Evolutionary conservation across 2,329 filamentous ascomycete genomes (phyloP).

Genomic region (Chaetomiaceae sp.): DNA sequence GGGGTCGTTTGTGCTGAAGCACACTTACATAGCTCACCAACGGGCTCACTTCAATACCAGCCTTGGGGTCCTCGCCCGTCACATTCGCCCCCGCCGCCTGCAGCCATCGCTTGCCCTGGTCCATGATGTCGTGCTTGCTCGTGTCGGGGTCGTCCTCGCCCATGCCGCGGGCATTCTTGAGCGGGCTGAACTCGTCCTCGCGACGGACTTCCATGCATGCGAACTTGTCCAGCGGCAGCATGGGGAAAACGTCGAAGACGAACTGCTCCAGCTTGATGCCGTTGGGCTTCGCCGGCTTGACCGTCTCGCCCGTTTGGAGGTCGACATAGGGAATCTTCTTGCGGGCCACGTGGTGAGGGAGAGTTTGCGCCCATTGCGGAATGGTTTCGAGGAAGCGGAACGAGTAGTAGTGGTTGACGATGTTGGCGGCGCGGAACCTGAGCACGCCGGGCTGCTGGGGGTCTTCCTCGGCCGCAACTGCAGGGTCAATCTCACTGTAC

Average conservation of each 20-base stretch:
- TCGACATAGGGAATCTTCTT: constrained; percentile 96
- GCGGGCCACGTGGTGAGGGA: constrained; percentile 91
- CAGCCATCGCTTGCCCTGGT: constrained; percentile 82
- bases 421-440: constrained; percentile 96
- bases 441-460: constrained; percentile 72
- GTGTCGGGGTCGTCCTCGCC: constrained; percentile 93
- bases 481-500: constrained; percentile 92
- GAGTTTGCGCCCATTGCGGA: constrained; percentile 73
- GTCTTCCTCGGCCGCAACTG: constrained; percentile 85
- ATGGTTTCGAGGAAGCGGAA: constrained; percentile 88
- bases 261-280: constrained; percentile 99
- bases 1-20: neutral
- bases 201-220: constrained; percentile 93
- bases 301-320: constrained; percentile 64
- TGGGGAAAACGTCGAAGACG: constrained; percentile 96
- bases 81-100: constrained; percentile 71
- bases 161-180: constrained; percentile 84
- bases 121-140: constrained; percentile 83
- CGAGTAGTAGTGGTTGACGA: constrained; percentile 99
- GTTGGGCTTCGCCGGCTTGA: constrained; percentile 93
- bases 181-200: constrained; percentile 94
- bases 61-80: constrained; percentile 53
- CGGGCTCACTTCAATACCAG: constrained; percentile 84
- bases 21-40: constrained; percentile 88
- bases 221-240: constrained; percentile 80